phyloP scores from a whole-genome alignment of 345 rosid genomes.

The Salix viminalis region DNA sequence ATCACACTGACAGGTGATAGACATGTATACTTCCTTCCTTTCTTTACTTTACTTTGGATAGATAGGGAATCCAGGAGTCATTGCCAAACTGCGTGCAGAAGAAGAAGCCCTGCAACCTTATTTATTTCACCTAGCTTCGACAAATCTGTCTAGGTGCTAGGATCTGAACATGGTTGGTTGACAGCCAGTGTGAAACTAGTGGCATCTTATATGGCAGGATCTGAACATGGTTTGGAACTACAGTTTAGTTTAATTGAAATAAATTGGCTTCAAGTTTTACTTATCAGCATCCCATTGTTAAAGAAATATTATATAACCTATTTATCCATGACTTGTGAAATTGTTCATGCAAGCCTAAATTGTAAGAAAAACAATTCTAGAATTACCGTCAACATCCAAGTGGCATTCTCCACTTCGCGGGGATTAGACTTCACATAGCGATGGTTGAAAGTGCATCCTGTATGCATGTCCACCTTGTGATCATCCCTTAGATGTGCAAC shows the following conservation, averaged over 20 bases:
- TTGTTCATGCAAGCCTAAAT: neutral
- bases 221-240: neutral
- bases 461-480: constrained; percentile 82
- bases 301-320: neutral
- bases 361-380: neutral
- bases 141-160: neutral
- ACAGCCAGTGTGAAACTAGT: neutral
- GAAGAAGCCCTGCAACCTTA: neutral
- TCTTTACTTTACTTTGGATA: neutral
- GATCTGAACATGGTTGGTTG: neutral
- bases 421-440: constrained; percentile 80
- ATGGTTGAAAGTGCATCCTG: constrained; percentile 71
- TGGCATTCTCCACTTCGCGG: constrained; percentile 78
- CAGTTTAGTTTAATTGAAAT: neutral
- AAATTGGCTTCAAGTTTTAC: neutral
- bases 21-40: neutral
- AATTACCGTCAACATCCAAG: constrained; percentile 54
- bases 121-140: neutral
- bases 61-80: neutral
- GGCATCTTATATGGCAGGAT: neutral
- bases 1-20: neutral
- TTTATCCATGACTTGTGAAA: neutral
- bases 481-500: constrained; percentile 74
- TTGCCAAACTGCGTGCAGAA: neutral
- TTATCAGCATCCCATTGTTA: neutral